phyloP scores from a whole-genome alignment of 2,329 filamentous ascomycete genomes.

The Westerdykella sp. region DNA sequence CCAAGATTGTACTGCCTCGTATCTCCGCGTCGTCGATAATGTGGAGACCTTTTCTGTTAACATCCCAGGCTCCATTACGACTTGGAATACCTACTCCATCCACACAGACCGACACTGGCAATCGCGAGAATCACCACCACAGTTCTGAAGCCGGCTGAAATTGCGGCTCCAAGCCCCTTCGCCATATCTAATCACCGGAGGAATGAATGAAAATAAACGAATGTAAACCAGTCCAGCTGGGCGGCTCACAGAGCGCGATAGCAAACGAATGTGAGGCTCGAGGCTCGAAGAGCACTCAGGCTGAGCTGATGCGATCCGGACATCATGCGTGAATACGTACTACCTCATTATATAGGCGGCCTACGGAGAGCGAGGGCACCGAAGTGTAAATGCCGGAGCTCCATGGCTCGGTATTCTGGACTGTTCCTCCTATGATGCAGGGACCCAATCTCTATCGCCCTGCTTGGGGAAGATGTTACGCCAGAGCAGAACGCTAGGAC shows the following conservation, averaged over 20 bases:
- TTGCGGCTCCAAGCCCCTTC: conserved; percentile 15
- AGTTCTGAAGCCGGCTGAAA: conserved; percentile 15
- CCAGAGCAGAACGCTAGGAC: too few species aligned
- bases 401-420: too few species aligned
- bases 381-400: too few species aligned
- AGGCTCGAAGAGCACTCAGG: too few species aligned
- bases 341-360: too few species aligned
- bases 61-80: not conserved
- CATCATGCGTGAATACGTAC: too few species aligned
- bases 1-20: conserved; percentile 14
- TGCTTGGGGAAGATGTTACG: too few species aligned
- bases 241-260: conserved; percentile 22
- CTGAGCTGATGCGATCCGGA: too few species aligned
- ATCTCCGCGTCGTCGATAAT: conserved; percentile 19
- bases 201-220: conserved; percentile 6
- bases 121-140: conserved; percentile 17
- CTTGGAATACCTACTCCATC: conserved; percentile 16
- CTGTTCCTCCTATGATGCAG: too few species aligned
- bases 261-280: not conserved
- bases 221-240: conserved; percentile 18
- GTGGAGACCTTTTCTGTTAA: conserved; percentile 7
- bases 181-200: not conserved
- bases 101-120: conserved; percentile 17
- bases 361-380: too few species aligned
- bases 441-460: too few species aligned